A percentile compares a stretch with the other conserved stretches of the same genome.
Evolutionary conservation across 2,329 filamentous ascomycete species (phyloP).

Genomic region (Clonostachys rosea): DNA sequence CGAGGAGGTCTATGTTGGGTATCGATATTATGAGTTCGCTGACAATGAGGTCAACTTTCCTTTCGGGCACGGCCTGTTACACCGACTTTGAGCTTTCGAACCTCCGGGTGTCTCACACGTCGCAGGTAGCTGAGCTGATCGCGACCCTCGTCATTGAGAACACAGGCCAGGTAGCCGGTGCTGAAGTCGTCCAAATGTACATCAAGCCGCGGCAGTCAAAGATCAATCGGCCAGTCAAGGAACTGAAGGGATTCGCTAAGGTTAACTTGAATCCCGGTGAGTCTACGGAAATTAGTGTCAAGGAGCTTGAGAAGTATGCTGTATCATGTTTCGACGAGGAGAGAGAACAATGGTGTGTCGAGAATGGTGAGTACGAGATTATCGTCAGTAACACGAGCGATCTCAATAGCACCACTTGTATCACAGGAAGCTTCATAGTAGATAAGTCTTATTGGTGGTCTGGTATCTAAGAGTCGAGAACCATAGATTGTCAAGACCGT

Average conservation of each 20-base stretch:
- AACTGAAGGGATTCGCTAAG: slow-evolving; percentile 64
- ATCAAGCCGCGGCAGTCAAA: slow-evolving; percentile 41
- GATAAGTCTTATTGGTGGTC: slow-evolving; percentile 63
- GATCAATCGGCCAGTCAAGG: slow-evolving; percentile 53
- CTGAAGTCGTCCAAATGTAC: slow-evolving; percentile 56
- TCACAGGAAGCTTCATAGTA: slow-evolving; percentile 50
- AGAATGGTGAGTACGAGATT: slow-evolving; percentile 61
- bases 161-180: slow-evolving; percentile 45
- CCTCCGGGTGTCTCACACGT: slow-evolving; percentile 34
- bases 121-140: slow-evolving; percentile 35
- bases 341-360: slow-evolving; percentile 58
- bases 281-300: slow-evolving; percentile 50
- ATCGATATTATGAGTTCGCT: slow-evolving; percentile 74
- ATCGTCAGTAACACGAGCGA: slow-evolving; percentile 54
- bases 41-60: slow-evolving; percentile 63
- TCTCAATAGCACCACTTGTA: not conserved
- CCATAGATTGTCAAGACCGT: too few species aligned
- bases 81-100: slow-evolving; percentile 59
- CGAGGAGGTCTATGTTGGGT: slow-evolving; percentile 78
- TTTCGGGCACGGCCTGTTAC: slow-evolving; percentile 79
- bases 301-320: slow-evolving; percentile 57
- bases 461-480: slow-evolving; percentile 39
- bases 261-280: slow-evolving; percentile 56
- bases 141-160: slow-evolving; percentile 55
- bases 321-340: slow-evolving; percentile 64